Percentiles rank a stretch among this genome's conserved stretches.
phyloP scores from a whole-genome alignment of 2,329 filamentous ascomycete genomes.

The Cladobotryum mycophilum region DNA sequence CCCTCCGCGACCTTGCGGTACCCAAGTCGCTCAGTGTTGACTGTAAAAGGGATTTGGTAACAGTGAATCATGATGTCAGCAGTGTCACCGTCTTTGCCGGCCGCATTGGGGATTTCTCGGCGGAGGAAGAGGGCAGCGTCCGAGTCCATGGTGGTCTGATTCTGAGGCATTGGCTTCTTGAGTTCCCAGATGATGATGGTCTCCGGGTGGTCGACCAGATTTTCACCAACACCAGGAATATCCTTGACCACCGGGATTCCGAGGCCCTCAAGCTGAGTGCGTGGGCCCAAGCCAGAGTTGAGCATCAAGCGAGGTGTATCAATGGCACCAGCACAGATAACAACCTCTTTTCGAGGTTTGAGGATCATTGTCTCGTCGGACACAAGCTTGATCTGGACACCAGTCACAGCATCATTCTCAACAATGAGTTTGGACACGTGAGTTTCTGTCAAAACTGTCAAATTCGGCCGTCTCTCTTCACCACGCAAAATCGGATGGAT shows the following conservation, averaged over 20 bases:
- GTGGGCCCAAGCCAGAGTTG: constrained; percentile 51
- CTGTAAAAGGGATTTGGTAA: constrained; percentile 89
- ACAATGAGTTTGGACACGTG: constrained; percentile 82
- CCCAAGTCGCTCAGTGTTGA: constrained; percentile 77
- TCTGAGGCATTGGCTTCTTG: constrained; percentile 65
- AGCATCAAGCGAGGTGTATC: constrained; percentile 68
- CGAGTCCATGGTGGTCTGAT: constrained; percentile 87
- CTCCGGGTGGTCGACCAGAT: constrained; percentile 55
- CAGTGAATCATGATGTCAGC: constrained; percentile 95
- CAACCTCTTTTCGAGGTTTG: constrained; percentile 65
- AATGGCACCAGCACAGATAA: constrained; percentile 73
- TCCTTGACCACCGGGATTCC: constrained; percentile 51
- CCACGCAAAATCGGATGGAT: constrained; percentile 85
- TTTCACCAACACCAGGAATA: constrained; percentile 54
- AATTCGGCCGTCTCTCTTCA: constrained; percentile 73
- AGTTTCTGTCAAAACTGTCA: constrained; percentile 80
- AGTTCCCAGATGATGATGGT: constrained; percentile 67
- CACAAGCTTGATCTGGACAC: constrained; percentile 59
- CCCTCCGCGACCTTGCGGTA: constrained; percentile 58
- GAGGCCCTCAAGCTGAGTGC: constrained; percentile 45
- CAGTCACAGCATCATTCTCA: constrained; percentile 61
- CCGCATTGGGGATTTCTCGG: constrained; percentile 64
- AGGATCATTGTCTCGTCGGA: constrained; percentile 50
- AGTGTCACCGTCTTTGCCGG: constrained; percentile 62
- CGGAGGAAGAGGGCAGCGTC: constrained; percentile 86